Conservation (phyloP, 108 stramenopile species). For the Phaeodactylum tricornutum region DNA sequence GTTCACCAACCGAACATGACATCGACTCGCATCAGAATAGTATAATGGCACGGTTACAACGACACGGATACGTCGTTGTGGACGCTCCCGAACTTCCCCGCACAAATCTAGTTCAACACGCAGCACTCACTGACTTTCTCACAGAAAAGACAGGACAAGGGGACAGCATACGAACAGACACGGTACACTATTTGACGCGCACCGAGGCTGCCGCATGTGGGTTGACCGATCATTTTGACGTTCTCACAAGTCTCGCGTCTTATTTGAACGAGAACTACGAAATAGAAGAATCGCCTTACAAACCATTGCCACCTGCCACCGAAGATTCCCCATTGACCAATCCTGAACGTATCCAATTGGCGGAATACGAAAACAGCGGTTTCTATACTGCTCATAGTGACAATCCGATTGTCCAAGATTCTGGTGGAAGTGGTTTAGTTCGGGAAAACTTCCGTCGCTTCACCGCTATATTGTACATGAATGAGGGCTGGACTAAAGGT, state of each 20-base stretch:
- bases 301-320: slow-evolving; percentile 24
- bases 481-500: slow-evolving; percentile 17
- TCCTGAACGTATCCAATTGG: slow-evolving; percentile 22
- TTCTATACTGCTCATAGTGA: slow-evolving; percentile 31
- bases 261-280: slow-evolving; percentile 21
- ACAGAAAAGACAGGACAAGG: slow-evolving; percentile 19
- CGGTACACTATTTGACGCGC: slow-evolving; percentile 21
- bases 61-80: too few relatives aligned
- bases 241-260: slow-evolving; percentile 21
- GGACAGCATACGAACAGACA: slow-evolving; percentile 13
- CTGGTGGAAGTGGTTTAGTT: not conserved
- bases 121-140: too few relatives aligned
- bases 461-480: slow-evolving; percentile 33
- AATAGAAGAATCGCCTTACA: not conserved
- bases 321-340: slow-evolving; percentile 15
- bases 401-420: slow-evolving; percentile 7
- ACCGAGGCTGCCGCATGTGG: slow-evolving; percentile 19
- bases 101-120: too few relatives aligned
- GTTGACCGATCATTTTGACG: slow-evolving; percentile 18
- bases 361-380: slow-evolving; percentile 23
- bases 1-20: too few relatives aligned
- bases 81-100: too few relatives aligned
- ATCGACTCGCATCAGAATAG: too few relatives aligned
- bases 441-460: slow-evolving; percentile 19
- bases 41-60: too few relatives aligned